A percentile compares a stretch with the other conserved stretches of the same genome.
Evolutionary conservation across 306 rosid genomes (phyloP).

Genomic region (Gynostemma pentaphyllum): DNA sequence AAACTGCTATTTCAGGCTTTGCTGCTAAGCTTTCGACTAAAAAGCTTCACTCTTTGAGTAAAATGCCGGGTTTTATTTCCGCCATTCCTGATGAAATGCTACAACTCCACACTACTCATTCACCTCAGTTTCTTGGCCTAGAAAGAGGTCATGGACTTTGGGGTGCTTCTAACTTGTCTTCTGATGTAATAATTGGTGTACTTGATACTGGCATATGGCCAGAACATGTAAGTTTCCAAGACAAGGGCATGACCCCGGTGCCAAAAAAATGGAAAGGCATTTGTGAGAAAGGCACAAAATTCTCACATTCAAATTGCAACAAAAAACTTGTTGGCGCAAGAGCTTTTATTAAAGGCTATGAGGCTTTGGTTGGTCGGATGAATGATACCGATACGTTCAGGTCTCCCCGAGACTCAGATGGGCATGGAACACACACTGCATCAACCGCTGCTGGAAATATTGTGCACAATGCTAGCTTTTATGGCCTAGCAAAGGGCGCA

Average conservation of each 20-base stretch:
- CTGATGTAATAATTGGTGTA: slow-evolving; percentile 48
- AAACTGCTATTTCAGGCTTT: slow-evolving; percentile 50
- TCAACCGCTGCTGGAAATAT: slow-evolving; percentile 52
- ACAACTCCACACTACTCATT: slow-evolving; percentile 48
- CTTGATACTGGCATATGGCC: slow-evolving; percentile 78
- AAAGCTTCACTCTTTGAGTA: slow-evolving; percentile 34
- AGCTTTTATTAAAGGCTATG: slow-evolving; percentile 46
- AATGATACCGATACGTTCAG: slow-evolving; percentile 31
- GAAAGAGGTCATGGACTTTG: slow-evolving; percentile 34
- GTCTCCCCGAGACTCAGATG: slow-evolving; percentile 49
- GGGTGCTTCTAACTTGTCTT: slow-evolving; percentile 36
- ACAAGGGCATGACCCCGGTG: slow-evolving; percentile 27
- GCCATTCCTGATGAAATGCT: slow-evolving; percentile 48
- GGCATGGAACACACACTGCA: slow-evolving; percentile 80
- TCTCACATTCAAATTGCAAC: slow-evolving; percentile 45
- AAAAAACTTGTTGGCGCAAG: slow-evolving; percentile 63
- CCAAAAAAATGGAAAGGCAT: slow-evolving; percentile 60
- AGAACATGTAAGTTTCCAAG: slow-evolving; percentile 52
- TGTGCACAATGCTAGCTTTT: slow-evolving; percentile 30
- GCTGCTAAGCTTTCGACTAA: slow-evolving; percentile 35
- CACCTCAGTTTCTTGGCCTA: slow-evolving; percentile 55
- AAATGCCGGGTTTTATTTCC: slow-evolving; percentile 35
- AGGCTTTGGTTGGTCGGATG: slow-evolving; percentile 31
- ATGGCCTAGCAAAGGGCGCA: slow-evolving; percentile 36
- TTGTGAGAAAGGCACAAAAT: slow-evolving; percentile 49